These are phyloP conservation scores for Fusarium clavum DNA, from an alignment of 2,329 filamentous ascomycete genomes.

Conservation along the genomic window DNA sequence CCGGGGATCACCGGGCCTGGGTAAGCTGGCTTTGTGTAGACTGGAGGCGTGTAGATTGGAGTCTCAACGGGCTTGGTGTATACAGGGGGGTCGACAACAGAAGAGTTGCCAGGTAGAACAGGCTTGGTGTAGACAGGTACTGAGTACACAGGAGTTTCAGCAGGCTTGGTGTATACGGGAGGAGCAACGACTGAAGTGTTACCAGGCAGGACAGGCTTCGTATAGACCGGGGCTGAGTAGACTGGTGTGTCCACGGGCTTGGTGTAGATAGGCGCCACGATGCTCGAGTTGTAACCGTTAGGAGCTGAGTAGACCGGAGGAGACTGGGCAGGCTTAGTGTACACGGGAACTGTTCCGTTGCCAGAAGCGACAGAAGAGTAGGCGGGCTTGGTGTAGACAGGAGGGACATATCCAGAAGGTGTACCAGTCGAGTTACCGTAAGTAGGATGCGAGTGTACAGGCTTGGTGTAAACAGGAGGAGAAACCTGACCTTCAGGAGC, in stretches of 20 bases:
- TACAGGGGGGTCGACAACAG: not conserved
- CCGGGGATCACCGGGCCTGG: not conserved
- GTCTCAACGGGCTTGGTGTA: constrained; percentile 26
- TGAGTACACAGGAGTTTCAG: constrained; percentile 7
- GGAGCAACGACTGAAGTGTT: constrained; percentile 12
- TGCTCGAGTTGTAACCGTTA: not conserved
- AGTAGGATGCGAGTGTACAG: constrained; percentile 22
- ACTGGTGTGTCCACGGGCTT: constrained; percentile 15
- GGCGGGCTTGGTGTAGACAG: constrained; percentile 21
- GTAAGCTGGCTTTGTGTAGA: constrained; percentile 18
- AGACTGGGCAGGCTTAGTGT: constrained; percentile 13
- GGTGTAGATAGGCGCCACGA: constrained; percentile 13
- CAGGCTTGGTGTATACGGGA: constrained; percentile 10
- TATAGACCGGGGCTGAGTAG: constrained; percentile 29
- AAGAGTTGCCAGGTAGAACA: constrained; percentile 22
- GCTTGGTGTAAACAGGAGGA: constrained; percentile 27
- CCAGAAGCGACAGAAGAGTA: constrained; percentile 14
- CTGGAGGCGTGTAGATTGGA: constrained; percentile 28
- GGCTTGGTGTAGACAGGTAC: constrained; percentile 29
- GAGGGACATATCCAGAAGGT: constrained; percentile 20
- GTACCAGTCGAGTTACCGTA: constrained; percentile 27
- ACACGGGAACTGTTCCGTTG: constrained; percentile 15
- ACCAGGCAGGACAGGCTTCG: constrained; percentile 4
- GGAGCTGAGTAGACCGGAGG: constrained; percentile 12
- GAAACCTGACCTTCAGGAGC: constrained; percentile 17